Percentiles rank a stretch among this genome's conserved stretches.
Evolutionary conservation across 768 basidiomycete genomes (phyloP).

Genomic region (Phanerochaete carnosa): DNA sequence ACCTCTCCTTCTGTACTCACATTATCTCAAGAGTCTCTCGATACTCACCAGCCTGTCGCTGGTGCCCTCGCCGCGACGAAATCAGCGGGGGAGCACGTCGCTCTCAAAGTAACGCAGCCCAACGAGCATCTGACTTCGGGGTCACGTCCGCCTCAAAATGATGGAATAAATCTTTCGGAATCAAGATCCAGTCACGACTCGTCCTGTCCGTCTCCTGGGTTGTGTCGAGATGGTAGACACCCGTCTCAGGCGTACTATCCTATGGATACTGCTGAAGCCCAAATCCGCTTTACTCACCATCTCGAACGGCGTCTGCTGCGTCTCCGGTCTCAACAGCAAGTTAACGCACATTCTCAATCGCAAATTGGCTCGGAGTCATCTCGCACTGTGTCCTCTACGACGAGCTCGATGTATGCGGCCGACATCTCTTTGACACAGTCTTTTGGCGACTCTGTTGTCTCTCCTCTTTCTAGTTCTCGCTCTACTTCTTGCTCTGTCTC

Average conservation of each 20-base stretch:
- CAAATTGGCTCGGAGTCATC: neutral
- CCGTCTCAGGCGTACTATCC: neutral
- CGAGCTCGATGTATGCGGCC: conserved; percentile 2
- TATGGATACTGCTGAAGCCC: conserved; percentile 4
- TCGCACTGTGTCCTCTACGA: neutral
- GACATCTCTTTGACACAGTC: conserved; percentile 2
- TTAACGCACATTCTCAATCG: neutral
- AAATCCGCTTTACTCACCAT: neutral
- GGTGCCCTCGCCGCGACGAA: neutral
- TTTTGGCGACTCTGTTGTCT: neutral
- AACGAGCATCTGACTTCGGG: too few relatives aligned
- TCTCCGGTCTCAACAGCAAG: neutral
- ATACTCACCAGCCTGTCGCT: neutral
- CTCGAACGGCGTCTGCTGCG: conserved; percentile 1
- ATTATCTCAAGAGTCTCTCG: neutral
- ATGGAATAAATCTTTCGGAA: neutral
- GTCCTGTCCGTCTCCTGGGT: neutral
- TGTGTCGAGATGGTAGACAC: neutral
- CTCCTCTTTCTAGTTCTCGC: neutral
- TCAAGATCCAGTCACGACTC: neutral
- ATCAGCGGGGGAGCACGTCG: neutral
- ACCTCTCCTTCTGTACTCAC: conserved; percentile 1
- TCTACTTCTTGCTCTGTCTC: neutral
- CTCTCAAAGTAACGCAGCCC: neutral
- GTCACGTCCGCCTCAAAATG: neutral